Conservation (phyloP, 2,329 filamentous ascomycete genomes). For the Trichoderma citrinoviride region DNA sequence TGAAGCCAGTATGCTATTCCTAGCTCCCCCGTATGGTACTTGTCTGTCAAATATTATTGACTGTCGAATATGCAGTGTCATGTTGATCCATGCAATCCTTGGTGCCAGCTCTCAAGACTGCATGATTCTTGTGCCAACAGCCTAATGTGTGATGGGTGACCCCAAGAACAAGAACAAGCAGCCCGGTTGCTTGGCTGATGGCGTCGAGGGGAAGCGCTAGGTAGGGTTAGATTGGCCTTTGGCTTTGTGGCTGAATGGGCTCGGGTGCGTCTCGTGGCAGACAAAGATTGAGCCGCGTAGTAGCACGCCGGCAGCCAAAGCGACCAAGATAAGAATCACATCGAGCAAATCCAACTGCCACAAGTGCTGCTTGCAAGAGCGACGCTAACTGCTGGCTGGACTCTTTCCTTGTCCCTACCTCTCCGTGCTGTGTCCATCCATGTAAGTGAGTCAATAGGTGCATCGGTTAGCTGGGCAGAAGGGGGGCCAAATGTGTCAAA, state of each 20-base stretch:
- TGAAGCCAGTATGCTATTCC: not conserved
- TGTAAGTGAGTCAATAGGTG: not conserved
- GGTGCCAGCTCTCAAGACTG: not conserved
- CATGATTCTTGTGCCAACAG: not conserved
- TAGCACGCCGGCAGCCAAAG: no score
- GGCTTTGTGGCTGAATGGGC: conserved; percentile 5
- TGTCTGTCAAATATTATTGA: no score
- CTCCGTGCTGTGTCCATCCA: not conserved
- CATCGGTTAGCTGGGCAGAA: not conserved
- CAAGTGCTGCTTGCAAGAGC: no score
- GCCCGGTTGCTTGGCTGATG: not conserved
- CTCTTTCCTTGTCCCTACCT: not conserved
- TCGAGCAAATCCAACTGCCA: no score
- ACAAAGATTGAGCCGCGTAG: not conserved
- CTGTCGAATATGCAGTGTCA: not conserved
- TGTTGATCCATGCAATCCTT: not conserved
- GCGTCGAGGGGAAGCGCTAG: not conserved
- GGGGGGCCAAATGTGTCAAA: conserved; percentile 16
- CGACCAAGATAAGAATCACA: no score
- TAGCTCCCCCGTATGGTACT: not conserved
- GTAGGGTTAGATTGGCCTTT: conserved; percentile 2
- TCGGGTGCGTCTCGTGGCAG: not conserved
- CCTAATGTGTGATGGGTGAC: not conserved
- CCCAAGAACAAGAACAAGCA: not conserved
- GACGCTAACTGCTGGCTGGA: not conserved